phyloP scores from a whole-genome alignment of 306 rosid genomes.

The Hylodesmum podocarpum region DNA sequence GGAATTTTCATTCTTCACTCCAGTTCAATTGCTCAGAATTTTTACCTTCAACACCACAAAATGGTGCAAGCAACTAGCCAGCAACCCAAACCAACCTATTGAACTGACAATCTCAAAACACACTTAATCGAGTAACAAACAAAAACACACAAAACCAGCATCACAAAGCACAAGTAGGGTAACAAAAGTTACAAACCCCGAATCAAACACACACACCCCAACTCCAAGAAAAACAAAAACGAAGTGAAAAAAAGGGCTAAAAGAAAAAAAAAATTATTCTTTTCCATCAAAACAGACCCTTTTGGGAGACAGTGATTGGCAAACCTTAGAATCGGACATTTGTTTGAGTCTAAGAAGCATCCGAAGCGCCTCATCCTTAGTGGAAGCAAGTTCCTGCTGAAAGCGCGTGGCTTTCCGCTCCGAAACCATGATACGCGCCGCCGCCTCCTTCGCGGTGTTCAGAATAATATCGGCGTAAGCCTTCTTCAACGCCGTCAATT shows the following conservation, averaged over 20 bases:
- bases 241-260: constrained; percentile 1
- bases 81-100: constrained; percentile 12
- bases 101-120: constrained; percentile 28
- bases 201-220: constrained; percentile 19
- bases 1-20: neutral
- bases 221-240: neutral
- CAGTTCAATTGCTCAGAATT: neutral
- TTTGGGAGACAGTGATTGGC: neutral
- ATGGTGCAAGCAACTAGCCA: neutral
- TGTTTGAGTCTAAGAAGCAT: constrained; percentile 79
- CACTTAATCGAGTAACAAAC: constrained; percentile 17
- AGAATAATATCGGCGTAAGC: constrained; percentile 83
- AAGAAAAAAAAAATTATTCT: neutral
- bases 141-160: constrained; percentile 31
- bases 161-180: constrained; percentile 25
- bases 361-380: constrained; percentile 68
- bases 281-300: neutral
- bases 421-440: constrained; percentile 70
- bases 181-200: constrained; percentile 7
- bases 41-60: neutral
- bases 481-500: constrained; percentile 80
- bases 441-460: constrained; percentile 83
- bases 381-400: constrained; percentile 56
- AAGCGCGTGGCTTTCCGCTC: constrained; percentile 61
- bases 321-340: constrained; percentile 76